Evolutionary conservation across 139 green algal species (phyloP).

Genomic region (Chlorella sp.): DNA sequence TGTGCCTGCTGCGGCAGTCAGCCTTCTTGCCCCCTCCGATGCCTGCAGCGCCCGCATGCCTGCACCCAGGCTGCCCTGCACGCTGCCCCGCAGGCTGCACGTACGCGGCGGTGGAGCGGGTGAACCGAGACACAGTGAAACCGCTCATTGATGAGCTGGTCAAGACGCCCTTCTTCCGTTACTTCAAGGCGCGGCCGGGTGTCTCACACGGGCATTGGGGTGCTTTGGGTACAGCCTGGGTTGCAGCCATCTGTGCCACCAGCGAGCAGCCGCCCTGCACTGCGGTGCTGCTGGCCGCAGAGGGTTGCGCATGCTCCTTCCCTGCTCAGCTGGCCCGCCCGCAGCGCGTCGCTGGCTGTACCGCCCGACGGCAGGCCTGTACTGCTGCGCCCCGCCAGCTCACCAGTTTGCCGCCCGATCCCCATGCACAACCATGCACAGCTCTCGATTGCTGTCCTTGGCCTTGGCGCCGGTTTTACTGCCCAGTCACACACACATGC

Average conservation of each 20-base stretch:
- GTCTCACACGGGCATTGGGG: too few species aligned
- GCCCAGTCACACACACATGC: too few species aligned
- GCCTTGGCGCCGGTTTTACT: too few species aligned
- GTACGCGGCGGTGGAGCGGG: conserved; percentile 76
- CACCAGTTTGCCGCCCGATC: too few species aligned
- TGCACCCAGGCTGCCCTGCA: background rate
- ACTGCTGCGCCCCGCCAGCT: too few species aligned
- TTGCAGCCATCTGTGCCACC: too few species aligned
- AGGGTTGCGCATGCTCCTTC: background rate
- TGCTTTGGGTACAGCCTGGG: background rate
- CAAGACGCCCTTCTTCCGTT: conserved; percentile 88
- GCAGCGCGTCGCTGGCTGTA: background rate
- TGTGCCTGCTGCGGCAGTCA: background rate
- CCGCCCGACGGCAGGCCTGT: too few species aligned
- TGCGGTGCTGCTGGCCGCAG: too few species aligned
- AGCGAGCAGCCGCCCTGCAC: too few species aligned
- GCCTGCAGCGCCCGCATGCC: background rate
- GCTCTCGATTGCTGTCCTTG: too few species aligned
- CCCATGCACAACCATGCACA: too few species aligned
- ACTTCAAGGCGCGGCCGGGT: conserved; percentile 84
- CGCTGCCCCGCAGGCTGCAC: conserved; percentile 70
- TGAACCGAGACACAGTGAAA: conserved; percentile 70
- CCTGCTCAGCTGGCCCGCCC: background rate
- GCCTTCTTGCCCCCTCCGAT: background rate
- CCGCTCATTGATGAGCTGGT: conserved; percentile 77